Evolutionary conservation across 768 basidiomycete genomes (phyloP).

Genomic region (Kwoniella dejecticola): DNA sequence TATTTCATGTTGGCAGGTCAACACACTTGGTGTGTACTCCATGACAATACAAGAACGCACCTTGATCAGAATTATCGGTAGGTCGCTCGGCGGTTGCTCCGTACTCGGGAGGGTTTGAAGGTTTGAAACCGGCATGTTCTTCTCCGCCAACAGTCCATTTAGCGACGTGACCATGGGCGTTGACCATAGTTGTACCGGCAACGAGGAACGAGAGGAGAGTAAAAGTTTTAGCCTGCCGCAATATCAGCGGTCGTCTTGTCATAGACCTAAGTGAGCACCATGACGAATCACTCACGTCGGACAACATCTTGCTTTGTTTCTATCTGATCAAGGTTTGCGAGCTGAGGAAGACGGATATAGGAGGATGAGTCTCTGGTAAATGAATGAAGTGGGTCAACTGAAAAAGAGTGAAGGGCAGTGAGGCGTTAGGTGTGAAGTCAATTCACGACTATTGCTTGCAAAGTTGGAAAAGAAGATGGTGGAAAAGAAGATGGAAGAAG

Average conservation of each 20-base stretch:
- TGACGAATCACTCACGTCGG: too few relatives aligned
- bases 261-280: too few relatives aligned
- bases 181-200: slow-evolving; percentile 9
- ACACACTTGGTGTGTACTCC: too few relatives aligned
- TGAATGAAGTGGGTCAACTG: neutral
- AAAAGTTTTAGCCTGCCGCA: slow-evolving; percentile 5
- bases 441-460: neutral
- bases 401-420: neutral
- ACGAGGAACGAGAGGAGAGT: slow-evolving; percentile 4
- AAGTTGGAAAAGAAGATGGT: neutral
- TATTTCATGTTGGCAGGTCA: too few relatives aligned
- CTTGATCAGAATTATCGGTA: slow-evolving; percentile 20
- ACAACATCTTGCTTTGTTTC: too few relatives aligned
- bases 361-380: too few relatives aligned
- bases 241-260: too few relatives aligned
- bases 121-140: slow-evolving; percentile 22
- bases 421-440: neutral
- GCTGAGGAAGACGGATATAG: too few relatives aligned
- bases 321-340: too few relatives aligned
- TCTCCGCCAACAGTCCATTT: slow-evolving; percentile 17
- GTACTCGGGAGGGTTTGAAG: slow-evolving; percentile 19
- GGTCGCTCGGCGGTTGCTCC: slow-evolving; percentile 20
- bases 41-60: too few relatives aligned
- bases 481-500: neutral
- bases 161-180: slow-evolving; percentile 21